These are phyloP conservation scores for Cephalotrichum gorgonifer DNA, from an alignment of 2,329 filamentous ascomycete species.

Conservation along the genomic window DNA sequence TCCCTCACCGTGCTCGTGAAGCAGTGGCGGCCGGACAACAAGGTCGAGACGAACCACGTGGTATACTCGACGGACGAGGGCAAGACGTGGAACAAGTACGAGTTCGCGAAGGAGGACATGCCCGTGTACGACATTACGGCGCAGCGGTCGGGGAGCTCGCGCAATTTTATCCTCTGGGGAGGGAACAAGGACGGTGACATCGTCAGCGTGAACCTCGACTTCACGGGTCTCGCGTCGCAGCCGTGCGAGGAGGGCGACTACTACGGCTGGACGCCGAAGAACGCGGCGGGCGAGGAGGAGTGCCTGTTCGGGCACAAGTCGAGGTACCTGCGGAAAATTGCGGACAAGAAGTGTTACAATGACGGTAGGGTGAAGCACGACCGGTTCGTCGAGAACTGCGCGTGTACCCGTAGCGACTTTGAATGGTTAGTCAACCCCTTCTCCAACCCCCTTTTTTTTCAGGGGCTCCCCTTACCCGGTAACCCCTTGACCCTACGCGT, in stretches of 20 bases:
- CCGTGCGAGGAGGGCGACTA: slow-evolving; percentile 68
- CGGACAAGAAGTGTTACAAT: slow-evolving; percentile 72
- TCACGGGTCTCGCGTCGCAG: slow-evolving; percentile 65
- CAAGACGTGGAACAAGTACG: slow-evolving; percentile 62
- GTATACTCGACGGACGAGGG: slow-evolving; percentile 78
- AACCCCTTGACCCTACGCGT: background rate
- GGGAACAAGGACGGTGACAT: slow-evolving; percentile 44
- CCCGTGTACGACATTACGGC: slow-evolving; percentile 75
- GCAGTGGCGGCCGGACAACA: slow-evolving; percentile 55
- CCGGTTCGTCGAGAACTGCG: slow-evolving; percentile 68
- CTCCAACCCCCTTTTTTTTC: background rate
- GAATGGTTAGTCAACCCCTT: slow-evolving; percentile 61
- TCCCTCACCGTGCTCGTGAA: slow-evolving; percentile 83
- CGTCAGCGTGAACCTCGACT: slow-evolving; percentile 78
- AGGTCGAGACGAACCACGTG: slow-evolving; percentile 56
- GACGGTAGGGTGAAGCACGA: slow-evolving; percentile 59
- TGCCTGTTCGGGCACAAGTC: slow-evolving; percentile 90
- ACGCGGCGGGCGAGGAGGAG: slow-evolving; percentile 66
- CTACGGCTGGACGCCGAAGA: slow-evolving; percentile 75
- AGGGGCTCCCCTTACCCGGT: slow-evolving; percentile 19
- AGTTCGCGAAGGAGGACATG: slow-evolving; percentile 64
- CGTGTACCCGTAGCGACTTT: slow-evolving; percentile 75
- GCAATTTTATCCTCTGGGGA: slow-evolving; percentile 89
- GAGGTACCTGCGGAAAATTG: slow-evolving; percentile 83
- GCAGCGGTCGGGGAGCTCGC: slow-evolving; percentile 76